Evolutionary conservation across 1,284 basidiomycete genomes (phyloP), one percentile per base, ranked within the genome.

Genomic region (Inonotus hispidus): DNA sequence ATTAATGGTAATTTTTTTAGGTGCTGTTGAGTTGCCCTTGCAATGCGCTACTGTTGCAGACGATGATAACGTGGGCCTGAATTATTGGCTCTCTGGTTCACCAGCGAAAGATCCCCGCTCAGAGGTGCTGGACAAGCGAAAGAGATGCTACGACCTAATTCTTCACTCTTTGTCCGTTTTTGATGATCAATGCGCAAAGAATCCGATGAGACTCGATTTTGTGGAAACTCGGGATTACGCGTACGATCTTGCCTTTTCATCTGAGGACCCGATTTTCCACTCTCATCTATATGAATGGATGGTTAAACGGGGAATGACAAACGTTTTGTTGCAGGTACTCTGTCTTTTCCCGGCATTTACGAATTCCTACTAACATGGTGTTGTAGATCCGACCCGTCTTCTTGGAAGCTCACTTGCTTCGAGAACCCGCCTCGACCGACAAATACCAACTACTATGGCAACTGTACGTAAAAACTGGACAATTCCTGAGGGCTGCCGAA

Each of bases 371-470:
- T 16, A 43, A 43, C 14, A 49, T 25, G 21, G 47, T 63, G 32
- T 66, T 37, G 16, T 68, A 93, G 90, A 87, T 92, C 77, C 82
- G 87, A 50, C 93, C 92, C 2, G 79, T 84, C 11, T 95, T 87
- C 72, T 79, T 99, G 53, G 96, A 98, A 74, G 83, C 84, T 13
- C 95, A 96, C 74, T 83, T 99, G 32, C 81, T 82, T 65, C 82
- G 90, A 62, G 90, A 92, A 62, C 93, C 94, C n/a, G 74, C 82
- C 1, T 88, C 87, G 0, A 83, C 89, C 10, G 81, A 90, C 66
- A 92, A 96, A 71, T 89, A 87, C 68, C 93, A 99, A 70, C 74
- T 99, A 5, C 76, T 99, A 3, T 99, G 97, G 96, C 93, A 98
- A 70, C 96, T 92, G 74, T 97, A 98, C 70, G 93, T 96, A 54